Percentiles rank a stretch among this genome's conserved stretches.
Conservation (phyloP, 192 early-diverging fungal genomes). For the Gonapodya prolifera region DNA sequence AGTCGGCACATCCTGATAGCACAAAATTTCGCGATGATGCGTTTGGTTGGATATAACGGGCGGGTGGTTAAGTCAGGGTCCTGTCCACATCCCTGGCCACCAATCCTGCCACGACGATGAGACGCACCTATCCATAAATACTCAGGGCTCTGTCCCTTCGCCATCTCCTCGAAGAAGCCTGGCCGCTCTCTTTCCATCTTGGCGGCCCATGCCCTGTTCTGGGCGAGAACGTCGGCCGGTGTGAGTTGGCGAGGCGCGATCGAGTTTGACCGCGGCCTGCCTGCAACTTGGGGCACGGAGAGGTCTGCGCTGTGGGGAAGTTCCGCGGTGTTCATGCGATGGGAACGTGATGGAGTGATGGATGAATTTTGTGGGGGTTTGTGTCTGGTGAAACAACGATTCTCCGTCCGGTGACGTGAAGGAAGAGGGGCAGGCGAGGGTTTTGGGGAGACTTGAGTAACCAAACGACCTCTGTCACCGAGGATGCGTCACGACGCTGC, state of each 20-base stretch:
- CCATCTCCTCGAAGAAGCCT: conserved; percentile 57
- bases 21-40: not conserved
- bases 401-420: too few species aligned
- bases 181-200: conserved; percentile 32
- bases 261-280: too few species aligned
- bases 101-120: not conserved
- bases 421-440: too few species aligned
- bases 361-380: too few species aligned
- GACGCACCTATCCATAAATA: conserved; percentile 65
- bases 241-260: conserved; percentile 1
- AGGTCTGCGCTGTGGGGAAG: too few species aligned
- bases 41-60: not conserved
- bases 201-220: conserved; percentile 26
- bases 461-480: too few species aligned
- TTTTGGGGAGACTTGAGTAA: too few species aligned
- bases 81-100: not conserved
- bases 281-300: too few species aligned
- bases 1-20: conserved; percentile 72
- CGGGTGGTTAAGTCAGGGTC: not conserved
- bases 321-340: too few species aligned
- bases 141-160: conserved; percentile 66
- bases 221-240: conserved; percentile 18
- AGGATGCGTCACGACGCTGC: too few species aligned
- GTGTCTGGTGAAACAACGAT: too few species aligned
- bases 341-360: too few species aligned